Conservation (phyloP, 1,139 yeast genomes). For the Kodamaea fungicola region DNA sequence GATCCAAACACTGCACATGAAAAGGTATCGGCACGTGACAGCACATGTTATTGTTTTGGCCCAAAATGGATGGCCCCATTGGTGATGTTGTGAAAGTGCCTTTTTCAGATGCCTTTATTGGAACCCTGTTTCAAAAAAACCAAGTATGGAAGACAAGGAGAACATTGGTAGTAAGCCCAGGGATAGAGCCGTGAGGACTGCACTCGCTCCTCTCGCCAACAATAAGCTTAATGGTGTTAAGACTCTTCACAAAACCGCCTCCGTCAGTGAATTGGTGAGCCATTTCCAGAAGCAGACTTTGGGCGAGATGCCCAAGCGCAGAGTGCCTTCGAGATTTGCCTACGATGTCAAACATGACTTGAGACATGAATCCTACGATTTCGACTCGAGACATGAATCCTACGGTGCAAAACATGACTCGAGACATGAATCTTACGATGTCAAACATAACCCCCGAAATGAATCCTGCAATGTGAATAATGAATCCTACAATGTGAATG, state of each 20-base stretch:
- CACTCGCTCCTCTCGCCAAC: conserved; percentile 2
- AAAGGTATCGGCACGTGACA: conserved; percentile 1
- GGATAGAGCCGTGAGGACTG: conserved; percentile 6
- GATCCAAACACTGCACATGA: neutral
- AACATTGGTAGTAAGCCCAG: conserved; percentile 1
- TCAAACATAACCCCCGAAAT: neutral
- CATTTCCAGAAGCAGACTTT: conserved; percentile 4
- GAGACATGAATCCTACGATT: neutral
- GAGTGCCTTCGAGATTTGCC: neutral
- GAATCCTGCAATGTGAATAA: too few relatives aligned
- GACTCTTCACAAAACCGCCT: conserved; percentile 4
- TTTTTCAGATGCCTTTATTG: too few relatives aligned
- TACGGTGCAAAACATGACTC: neutral
- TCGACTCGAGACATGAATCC: neutral
- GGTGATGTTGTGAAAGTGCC: neutral
- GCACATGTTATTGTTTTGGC: conserved; percentile 1
- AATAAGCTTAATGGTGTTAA: conserved; percentile 2
- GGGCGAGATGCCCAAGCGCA: neutral
- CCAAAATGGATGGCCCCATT: neutral
- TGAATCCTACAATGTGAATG: too few relatives aligned
- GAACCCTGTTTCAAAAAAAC: too few relatives aligned
- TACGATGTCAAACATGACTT: neutral
- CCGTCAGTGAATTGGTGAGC: conserved; percentile 9
- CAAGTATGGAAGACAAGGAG: conserved; percentile 9
- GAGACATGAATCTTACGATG: neutral